A percentile compares a stretch with the other conserved stretches of the same genome.
phyloP scores from a whole-genome alignment of 352 stramenopile genomes.

The Phytophthora fragariaefolia region DNA sequence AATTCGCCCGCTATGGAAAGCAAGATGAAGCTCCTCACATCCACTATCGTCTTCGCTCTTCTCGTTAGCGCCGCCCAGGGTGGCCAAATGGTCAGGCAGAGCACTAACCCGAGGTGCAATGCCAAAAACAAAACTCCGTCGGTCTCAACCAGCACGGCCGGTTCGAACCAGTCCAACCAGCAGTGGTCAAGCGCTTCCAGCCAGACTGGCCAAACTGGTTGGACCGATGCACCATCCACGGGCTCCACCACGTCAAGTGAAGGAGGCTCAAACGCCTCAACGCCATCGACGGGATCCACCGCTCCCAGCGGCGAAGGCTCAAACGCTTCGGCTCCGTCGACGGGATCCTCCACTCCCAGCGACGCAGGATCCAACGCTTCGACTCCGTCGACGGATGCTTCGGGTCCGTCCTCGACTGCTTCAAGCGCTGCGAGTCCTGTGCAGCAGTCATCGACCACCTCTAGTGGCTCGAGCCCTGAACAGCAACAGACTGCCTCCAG shows the following conservation, averaged over 20 bases:
- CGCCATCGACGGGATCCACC: conserved; percentile 1
- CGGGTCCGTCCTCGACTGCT: background rate
- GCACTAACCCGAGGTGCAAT: conserved; percentile 27
- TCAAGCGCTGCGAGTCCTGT: conserved; percentile 8
- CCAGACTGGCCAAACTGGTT: conserved; percentile 15
- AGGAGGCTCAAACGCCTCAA: background rate
- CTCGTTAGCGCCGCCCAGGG: conserved; percentile 15
- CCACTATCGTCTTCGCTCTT: conserved; percentile 23
- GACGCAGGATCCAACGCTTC: background rate
- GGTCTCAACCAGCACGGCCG: background rate
- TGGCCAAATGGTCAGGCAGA: conserved; percentile 14
- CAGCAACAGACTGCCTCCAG: conserved; percentile 31
- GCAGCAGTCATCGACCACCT: conserved; percentile 28
- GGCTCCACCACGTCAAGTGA: conserved; percentile 1
- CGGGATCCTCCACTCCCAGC: background rate
- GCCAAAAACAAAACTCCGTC: conserved; percentile 21
- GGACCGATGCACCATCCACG: conserved; percentile 10
- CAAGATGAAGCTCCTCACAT: conserved; percentile 30
- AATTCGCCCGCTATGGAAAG: conserved; percentile 13
- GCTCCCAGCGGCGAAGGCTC: background rate
- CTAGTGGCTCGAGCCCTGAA: no score
- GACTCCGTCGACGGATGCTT: conserved; percentile 1
- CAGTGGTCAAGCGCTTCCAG: conserved; percentile 15
- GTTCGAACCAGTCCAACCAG: conserved; percentile 14
- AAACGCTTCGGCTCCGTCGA: background rate